Evolutionary conservation across 2,329 filamentous ascomycete species (phyloP).

Genomic region (Alternaria sp.): DNA sequence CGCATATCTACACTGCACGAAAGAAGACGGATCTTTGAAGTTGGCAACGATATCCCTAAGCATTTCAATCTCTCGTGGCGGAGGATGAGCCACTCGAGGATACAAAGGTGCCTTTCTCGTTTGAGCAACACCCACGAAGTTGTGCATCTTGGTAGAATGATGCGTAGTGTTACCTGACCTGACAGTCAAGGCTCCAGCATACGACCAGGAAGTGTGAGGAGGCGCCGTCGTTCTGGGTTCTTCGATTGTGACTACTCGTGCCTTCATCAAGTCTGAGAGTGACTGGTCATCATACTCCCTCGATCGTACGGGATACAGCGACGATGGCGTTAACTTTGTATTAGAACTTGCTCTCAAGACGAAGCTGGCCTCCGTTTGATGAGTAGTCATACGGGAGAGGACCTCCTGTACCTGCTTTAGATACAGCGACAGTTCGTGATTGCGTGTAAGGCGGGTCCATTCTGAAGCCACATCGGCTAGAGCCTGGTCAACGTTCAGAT

Average conservation of each 20-base stretch:
- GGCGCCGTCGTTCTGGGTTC: too few species aligned
- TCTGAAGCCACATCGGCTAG: constrained; percentile 53
- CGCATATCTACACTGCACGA: constrained; percentile 52
- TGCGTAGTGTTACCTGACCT: constrained; percentile 1
- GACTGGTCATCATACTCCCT: constrained; percentile 6
- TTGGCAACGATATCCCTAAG: constrained; percentile 25
- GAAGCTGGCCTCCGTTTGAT: neutral
- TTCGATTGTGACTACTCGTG: neutral
- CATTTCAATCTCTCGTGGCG: constrained; percentile 10
- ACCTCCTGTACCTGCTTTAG: constrained; percentile 55
- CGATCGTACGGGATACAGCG: constrained; percentile 2
- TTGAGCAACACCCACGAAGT: neutral
- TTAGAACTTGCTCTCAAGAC: neutral
- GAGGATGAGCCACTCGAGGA: neutral
- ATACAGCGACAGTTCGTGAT: constrained; percentile 57
- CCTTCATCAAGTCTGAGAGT: constrained; percentile 4
- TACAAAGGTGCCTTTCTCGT: neutral
- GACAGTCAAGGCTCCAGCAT: neutral
- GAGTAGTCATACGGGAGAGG: constrained; percentile 8
- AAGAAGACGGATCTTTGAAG: constrained; percentile 32
- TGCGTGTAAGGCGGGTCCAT: constrained; percentile 61
- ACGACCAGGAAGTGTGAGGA: neutral
- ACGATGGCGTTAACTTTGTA: neutral
- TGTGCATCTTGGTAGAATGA: neutral
- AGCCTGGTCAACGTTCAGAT: constrained; percentile 52